Evolutionary conservation across 169 alveolate genomes (phyloP).

Genomic region (Cryptosporidium muris): DNA sequence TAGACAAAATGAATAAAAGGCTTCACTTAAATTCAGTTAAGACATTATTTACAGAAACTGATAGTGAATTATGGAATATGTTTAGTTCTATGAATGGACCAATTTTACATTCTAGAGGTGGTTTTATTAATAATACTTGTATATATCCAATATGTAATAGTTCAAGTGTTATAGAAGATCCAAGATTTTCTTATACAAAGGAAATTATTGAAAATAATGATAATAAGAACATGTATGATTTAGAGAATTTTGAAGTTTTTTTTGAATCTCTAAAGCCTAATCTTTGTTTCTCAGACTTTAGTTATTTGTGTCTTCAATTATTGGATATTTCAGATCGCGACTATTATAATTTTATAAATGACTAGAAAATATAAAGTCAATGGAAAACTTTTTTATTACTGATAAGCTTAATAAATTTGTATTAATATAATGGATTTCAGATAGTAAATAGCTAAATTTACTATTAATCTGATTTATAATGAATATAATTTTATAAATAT

Average conservation of each 20-base stretch:
- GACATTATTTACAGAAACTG: constrained; percentile 37
- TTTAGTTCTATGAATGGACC: constrained; percentile 13
- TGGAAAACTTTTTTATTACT: too few species aligned
- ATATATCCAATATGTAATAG: constrained; percentile 35
- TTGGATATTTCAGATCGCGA: too few species aligned
- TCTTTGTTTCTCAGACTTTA: neutral
- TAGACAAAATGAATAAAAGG: constrained; percentile 12
- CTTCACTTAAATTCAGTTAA: neutral
- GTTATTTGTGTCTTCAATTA: too few species aligned
- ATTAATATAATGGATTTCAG: too few species aligned
- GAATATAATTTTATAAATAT: too few species aligned
- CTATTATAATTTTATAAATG: too few species aligned
- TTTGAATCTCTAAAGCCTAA: constrained; percentile 51
- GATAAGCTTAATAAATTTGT: too few species aligned
- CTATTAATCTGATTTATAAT: too few species aligned
- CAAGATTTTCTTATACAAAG: neutral
- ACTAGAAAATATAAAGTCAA: too few species aligned
- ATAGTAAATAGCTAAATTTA: too few species aligned
- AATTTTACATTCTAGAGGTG: constrained; percentile 65
- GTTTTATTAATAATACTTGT: constrained; percentile 44
- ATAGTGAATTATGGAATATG: constrained; percentile 30
- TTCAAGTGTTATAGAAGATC: constrained; percentile 24
- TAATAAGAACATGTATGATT: neutral
- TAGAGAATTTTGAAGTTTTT: constrained; percentile 17
- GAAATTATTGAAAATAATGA: constrained; percentile 11